Conservation (phyloP, 305 asterid genomes). For the Fraxinus nigra region DNA sequence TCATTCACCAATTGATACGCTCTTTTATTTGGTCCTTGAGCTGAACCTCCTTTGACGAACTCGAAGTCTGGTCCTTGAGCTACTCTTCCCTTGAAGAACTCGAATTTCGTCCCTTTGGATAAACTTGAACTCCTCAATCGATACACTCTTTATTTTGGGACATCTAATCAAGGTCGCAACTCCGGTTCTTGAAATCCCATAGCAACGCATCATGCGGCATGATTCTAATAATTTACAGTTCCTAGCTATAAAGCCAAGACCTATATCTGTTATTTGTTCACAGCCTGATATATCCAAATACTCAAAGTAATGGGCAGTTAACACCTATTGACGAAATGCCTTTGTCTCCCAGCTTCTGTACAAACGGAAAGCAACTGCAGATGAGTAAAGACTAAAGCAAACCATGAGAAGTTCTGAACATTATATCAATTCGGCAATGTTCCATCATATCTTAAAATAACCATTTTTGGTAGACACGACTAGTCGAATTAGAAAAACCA, state of each 20-base stretch:
- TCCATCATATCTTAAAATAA: not conserved
- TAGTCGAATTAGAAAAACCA: not conserved
- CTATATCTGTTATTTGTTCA: slow-evolving; percentile 39
- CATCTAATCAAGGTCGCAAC: slow-evolving; percentile 42
- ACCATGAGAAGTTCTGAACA: not conserved
- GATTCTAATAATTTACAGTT: not conserved
- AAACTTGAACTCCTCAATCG: slow-evolving; percentile 41
- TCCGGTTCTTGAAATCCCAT: slow-evolving; percentile 37
- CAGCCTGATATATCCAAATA: slow-evolving; percentile 39
- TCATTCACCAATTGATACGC: too few species aligned
- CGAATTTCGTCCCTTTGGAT: slow-evolving; percentile 22
- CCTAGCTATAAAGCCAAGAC: slow-evolving; percentile 21
- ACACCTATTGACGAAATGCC: slow-evolving; percentile 43
- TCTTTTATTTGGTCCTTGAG: too few species aligned
- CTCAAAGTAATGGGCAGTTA: slow-evolving; percentile 37
- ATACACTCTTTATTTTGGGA: slow-evolving; percentile 35
- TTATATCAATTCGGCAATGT: not conserved
- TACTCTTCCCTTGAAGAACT: too few species aligned
- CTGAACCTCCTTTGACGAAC: too few species aligned
- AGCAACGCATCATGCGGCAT: slow-evolving; percentile 42
- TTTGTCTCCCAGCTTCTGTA: slow-evolving; percentile 41
- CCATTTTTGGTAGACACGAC: too few species aligned
- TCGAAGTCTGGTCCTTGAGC: too few species aligned
- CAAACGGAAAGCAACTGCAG: not conserved
- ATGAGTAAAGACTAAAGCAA: not conserved